Evolutionary conservation across 148 eudicot species (phyloP), one percentile per base, ranked within the genome.

Genomic region (Persicaria maculosa): DNA sequence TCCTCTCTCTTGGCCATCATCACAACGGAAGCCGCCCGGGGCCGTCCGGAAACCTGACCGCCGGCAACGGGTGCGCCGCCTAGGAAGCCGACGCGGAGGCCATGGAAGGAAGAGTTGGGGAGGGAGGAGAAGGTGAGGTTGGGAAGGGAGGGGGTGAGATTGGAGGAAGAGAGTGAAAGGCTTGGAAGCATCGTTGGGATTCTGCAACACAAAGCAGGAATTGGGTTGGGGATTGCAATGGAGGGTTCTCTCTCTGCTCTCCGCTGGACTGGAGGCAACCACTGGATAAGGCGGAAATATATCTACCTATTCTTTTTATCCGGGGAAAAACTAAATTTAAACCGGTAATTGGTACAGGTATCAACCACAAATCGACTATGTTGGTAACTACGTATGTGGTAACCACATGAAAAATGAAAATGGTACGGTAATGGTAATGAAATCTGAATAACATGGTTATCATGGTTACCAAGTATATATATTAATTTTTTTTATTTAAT

Each of bases 1-100:
- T 91, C 93, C 1, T 87, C 89, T 77, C 75, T 90, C 76, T 91
- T 90, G 0, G 96, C 88, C 98, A 87, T 88, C 92, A 74, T 88
- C 62, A 91, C 87, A 48, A 84, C 85, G 9, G 76, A 69, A 1
- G 83, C 40, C 9, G 82, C 69, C 44, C 77, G 67, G 12, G 77
- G 47, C 9, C 79, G 78, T 8, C 48, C 15, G 45, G 81, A 20
- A 50, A 72, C n/a, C 64, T 79, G 82, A 17, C 57, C 7, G 50
- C 14, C 16, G 44, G 68, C 68, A 53, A 74, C 46, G 74, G 25
- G 76, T 80, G 75, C 69, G 59, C 14, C 17, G 73, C 53, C 19
- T 11, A 46, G 70, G 12, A 74, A 74, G 19, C 81, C 75, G 1
- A 88, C 65, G 25, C 90, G 88, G 61, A 87, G 12, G 76, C 93